Conservation (phyloP, 768 basidiomycete species). For the Pleurotus tuoliensis region DNA sequence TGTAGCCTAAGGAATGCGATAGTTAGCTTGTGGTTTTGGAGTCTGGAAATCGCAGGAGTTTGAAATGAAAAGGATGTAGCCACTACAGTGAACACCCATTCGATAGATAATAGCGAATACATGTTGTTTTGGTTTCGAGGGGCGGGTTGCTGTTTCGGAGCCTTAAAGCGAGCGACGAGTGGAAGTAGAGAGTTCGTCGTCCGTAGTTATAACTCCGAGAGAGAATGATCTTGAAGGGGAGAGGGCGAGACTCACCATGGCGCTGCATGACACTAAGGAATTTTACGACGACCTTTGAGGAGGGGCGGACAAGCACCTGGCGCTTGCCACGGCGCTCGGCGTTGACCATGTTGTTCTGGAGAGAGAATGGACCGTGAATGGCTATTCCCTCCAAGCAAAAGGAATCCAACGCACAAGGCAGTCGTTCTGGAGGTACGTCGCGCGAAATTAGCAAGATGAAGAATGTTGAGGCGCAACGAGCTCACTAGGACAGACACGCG, state of each 20-base stretch:
- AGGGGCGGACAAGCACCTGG: slow-evolving; percentile 96
- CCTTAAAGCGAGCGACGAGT: slow-evolving; percentile 81
- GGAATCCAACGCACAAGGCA: slow-evolving; percentile 27
- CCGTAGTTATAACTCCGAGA: slow-evolving; percentile 87
- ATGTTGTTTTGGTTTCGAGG: slow-evolving; percentile 61
- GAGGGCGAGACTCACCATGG: slow-evolving; percentile 64
- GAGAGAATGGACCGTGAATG: slow-evolving; percentile 8
- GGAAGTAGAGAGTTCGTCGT: slow-evolving; percentile 49
- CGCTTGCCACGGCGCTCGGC: slow-evolving; percentile 99
- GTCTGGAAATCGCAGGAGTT: slow-evolving; percentile 10
- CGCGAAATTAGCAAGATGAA: slow-evolving; percentile 4
- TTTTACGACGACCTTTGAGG: slow-evolving; percentile 97
- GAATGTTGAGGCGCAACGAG: slow-evolving; percentile 27
- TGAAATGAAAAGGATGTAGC: slow-evolving; percentile 33
- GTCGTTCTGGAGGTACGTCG: slow-evolving; percentile 32
- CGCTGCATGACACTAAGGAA: slow-evolving; percentile 99
- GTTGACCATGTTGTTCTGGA: slow-evolving; percentile 96
- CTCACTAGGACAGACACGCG: slow-evolving; percentile 84
- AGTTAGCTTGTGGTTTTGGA: slow-evolving; percentile 15
- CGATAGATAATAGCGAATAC: slow-evolving; percentile 26
- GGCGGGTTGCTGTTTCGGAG: slow-evolving; percentile 63
- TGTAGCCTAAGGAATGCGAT: slow-evolving; percentile 67
- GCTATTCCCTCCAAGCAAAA: slow-evolving; percentile 7
- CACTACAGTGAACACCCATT: slow-evolving; percentile 56
- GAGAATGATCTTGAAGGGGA: slow-evolving; percentile 1